Evolutionary conservation across 1,284 basidiomycete species (phyloP).

Genomic region (Malassezia restricta): DNA sequence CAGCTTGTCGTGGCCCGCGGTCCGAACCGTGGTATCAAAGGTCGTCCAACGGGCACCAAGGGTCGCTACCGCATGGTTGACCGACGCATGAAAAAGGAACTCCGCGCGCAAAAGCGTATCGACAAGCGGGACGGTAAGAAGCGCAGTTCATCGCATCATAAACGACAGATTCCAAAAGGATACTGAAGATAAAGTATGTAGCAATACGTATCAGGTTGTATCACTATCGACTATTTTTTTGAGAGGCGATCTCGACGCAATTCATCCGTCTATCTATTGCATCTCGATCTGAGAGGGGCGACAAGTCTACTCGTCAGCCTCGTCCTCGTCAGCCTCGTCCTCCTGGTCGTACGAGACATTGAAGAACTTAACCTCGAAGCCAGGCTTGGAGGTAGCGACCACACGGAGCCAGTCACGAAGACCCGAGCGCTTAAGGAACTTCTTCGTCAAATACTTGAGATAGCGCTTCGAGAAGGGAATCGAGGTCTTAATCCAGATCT

Average conservation of each 20-base stretch:
- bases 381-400: constrained; percentile 47
- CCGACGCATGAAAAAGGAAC: constrained; percentile 43
- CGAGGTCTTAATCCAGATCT: constrained; percentile 47
- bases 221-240: neutral
- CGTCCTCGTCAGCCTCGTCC: constrained; percentile 19
- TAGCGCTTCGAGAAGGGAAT: constrained; percentile 49
- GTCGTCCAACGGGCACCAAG: constrained; percentile 89
- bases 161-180: constrained; percentile 11
- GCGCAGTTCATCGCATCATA: constrained; percentile 16
- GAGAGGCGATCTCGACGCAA: neutral
- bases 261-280: neutral
- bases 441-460: constrained; percentile 50
- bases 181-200: constrained; percentile 5
- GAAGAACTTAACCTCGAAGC: constrained; percentile 48
- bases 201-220: neutral
- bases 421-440: constrained; percentile 45
- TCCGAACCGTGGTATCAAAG: constrained; percentile 74
- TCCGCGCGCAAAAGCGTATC: constrained; percentile 36
- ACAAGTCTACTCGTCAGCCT: constrained; percentile 14
- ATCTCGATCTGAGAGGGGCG: neutral
- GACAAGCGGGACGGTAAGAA: constrained; percentile 43
- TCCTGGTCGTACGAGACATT: constrained; percentile 46
- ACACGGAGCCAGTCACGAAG: constrained; percentile 47
- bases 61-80: constrained; percentile 50
- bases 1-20: constrained; percentile 89